phyloP scores from a whole-genome alignment of 352 stramenopile species.

The Elongisporangium undulatum region DNA sequence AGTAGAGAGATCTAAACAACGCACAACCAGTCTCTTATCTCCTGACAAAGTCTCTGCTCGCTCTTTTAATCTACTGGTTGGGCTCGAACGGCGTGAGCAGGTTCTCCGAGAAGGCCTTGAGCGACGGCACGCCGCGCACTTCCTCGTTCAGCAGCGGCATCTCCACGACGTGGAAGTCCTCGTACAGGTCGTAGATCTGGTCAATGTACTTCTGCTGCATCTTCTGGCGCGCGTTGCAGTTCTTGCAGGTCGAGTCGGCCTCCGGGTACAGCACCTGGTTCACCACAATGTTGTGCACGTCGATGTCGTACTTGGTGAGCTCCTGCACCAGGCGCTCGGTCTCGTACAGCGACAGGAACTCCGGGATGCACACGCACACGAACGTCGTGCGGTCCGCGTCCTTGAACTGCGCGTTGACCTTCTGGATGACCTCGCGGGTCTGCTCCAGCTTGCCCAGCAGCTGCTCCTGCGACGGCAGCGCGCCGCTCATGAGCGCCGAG shows the following conservation, averaged over 20 bases:
- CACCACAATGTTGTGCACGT: conserved; percentile 99
- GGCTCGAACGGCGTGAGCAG: conserved; percentile 93
- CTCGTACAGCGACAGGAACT: conserved; percentile 99
- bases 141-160: conserved; percentile 99
- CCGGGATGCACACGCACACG: conserved; percentile 99
- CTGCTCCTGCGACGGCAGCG: conserved; percentile 90
- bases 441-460: conserved; percentile 95
- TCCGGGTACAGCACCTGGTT: conserved; percentile 98
- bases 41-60: neutral
- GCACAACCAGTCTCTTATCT: conserved; percentile 10
- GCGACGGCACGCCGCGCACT: conserved; percentile 93
- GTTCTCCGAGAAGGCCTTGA: conserved; percentile 93
- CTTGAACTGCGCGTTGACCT: conserved; percentile 99
- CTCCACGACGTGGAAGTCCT: conserved; percentile 99
- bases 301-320: conserved; percentile 99
- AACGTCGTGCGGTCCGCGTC: conserved; percentile 98
- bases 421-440: conserved; percentile 96
- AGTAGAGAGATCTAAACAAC: conserved; percentile 6
- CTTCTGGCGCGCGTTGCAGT: conserved; percentile 95
- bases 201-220: conserved; percentile 99
- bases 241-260: conserved; percentile 75
- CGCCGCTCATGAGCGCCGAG: conserved; percentile 70
- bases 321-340: conserved; percentile 99
- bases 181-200: conserved; percentile 99
- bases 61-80: conserved; percentile 27